Evolutionary conservation across 352 stramenopile genomes (phyloP).

Genomic region (Phytophthora macrochlamydospora): DNA sequence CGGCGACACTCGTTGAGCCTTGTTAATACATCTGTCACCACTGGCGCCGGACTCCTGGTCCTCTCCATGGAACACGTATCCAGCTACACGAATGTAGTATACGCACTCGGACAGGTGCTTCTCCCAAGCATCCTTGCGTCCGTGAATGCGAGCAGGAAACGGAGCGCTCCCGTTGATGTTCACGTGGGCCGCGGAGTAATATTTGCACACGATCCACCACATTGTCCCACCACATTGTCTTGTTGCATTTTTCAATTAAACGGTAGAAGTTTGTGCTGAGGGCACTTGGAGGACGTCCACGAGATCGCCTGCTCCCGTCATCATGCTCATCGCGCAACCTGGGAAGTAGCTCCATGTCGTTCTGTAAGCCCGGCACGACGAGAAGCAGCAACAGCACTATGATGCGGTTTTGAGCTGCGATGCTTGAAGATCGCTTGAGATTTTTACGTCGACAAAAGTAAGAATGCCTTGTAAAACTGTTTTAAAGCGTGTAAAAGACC

Average conservation of each 20-base stretch:
- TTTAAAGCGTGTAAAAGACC: not conserved
- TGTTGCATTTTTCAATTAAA: conserved; percentile 6
- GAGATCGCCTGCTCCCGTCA: not conserved
- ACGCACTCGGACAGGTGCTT: not conserved
- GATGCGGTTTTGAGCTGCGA: too few species aligned
- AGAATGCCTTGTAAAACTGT: not conserved
- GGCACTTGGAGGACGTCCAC: conserved; percentile 1
- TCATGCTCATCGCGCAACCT: not conserved
- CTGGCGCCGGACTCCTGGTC: not conserved
- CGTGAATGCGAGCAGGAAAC: not conserved
- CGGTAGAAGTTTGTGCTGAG: conserved; percentile 5
- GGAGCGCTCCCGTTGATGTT: not conserved
- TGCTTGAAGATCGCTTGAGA: too few species aligned
- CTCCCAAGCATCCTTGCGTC: not conserved
- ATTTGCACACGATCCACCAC: conserved; percentile 13
- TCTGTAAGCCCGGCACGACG: not conserved
- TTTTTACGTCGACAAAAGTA: not conserved
- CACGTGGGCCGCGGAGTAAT: conserved; percentile 4
- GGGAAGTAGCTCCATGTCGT: conserved; percentile 5
- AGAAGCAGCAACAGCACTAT: not conserved
- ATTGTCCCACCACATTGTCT: conserved; percentile 10
- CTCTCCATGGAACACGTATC: not conserved
- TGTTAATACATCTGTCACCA: not conserved
- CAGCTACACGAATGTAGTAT: conserved; percentile 6
- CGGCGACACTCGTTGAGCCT: not conserved